These are phyloP conservation scores for Zalerion maritima DNA, from an alignment of 495 filamentous ascomycete species.

Conservation along the genomic window DNA sequence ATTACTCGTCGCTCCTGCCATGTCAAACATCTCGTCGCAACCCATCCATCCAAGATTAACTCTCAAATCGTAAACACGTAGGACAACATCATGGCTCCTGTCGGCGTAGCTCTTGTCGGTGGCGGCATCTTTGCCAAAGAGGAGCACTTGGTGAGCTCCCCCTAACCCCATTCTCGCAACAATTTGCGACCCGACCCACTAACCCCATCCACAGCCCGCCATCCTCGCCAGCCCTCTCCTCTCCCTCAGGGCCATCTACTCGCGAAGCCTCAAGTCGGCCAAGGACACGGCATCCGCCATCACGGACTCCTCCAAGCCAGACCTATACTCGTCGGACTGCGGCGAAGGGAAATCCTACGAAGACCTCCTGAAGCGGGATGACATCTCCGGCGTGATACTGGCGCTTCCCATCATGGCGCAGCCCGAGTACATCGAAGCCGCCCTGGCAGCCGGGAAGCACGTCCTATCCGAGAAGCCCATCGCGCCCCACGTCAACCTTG, in stretches of 20 bases:
- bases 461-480: constrained; percentile 77
- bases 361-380: constrained; percentile 46
- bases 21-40: no score
- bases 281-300: constrained; percentile 18
- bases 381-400: constrained; percentile 57
- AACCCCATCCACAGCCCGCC: constrained; percentile 28
- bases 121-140: constrained; percentile 38
- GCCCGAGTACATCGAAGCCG: constrained; percentile 40
- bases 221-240: constrained; percentile 30
- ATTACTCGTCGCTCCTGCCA: no score
- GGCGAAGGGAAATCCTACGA: constrained; percentile 37
- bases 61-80: no score
- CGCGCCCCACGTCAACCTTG: constrained; percentile 48
- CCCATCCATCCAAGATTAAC: no score
- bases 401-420: constrained; percentile 50
- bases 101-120: constrained; percentile 54
- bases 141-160: constrained; percentile 24
- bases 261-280: constrained; percentile 37
- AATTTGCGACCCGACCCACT: constrained; percentile 1
- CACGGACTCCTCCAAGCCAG: constrained; percentile 20
- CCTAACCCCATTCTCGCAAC: constrained; percentile 1
- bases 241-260: constrained; percentile 46
- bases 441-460: constrained; percentile 59
- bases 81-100: constrained; percentile 20
- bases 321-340: constrained; percentile 48